Evolutionary conservation across 1,139 yeast species (phyloP), one percentile per base, ranked within the genome.

Genomic region (Debaryomyces robertsiae): DNA sequence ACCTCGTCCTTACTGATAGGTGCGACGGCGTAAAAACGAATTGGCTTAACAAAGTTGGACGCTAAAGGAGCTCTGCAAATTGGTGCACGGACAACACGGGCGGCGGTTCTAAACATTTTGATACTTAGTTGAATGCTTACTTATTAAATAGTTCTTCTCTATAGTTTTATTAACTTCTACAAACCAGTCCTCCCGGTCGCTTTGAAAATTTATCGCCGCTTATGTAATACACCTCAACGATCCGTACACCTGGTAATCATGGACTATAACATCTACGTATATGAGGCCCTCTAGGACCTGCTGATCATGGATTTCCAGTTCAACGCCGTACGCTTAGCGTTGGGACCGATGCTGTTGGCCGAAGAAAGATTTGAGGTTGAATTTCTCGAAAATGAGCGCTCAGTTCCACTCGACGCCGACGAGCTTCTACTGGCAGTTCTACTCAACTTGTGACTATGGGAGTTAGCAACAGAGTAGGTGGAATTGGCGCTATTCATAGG

Each of bases 1-100:
- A 73, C 77, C 61, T 73, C 77, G 22, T 71, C 77, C 52, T 61
- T 73, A 46, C 70, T 49, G 57, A 73, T 70, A 47, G 77, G 77
- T 38, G 76, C 70, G 45, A 62, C 73, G 36, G 75, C 77, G 53
- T 73, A 73, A 54, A 68, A 69, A 58, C 78, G 73, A 39, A 69
- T 55, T 46, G 75, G 72, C 39, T 55, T 61, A 30, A 60, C 50
- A 29, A 58, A 47, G 40, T 41, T 52, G 34, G 58, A 41, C 36
- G 61, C 57, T 29, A 57, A 43, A 31, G 67, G 53, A 36, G 62
- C 52, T 56, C 66, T 65, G 47, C 61, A 47, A 36, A 55, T 55
- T 41, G 71, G 65, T 42, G 55, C 54, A 52, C 73, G 70, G 46
- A 62, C 58, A 43, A 72, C 57, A 61, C 76, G 75, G 46, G 60